Base-by-base conservation (phyloP, 1,139 yeast species). In the Hanseniaspora gamundiae region DNA sequence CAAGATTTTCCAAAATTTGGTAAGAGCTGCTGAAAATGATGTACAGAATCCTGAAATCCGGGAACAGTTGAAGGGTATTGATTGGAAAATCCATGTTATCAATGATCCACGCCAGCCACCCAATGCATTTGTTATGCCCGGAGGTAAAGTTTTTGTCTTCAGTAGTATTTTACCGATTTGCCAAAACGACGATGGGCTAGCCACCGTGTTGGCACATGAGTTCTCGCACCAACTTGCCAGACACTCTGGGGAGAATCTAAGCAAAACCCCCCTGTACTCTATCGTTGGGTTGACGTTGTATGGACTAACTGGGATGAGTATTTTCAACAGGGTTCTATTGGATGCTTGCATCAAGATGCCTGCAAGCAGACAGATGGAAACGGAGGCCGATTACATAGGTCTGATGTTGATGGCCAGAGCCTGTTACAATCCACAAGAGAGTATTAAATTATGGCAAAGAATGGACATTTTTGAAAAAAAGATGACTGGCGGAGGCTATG, bases 311-410 rank as follows among this genome's bases (percentile, higher is more conserved):
- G 83, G 84, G 2, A 64, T 71, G 1, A 63, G 72, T 31, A 60
- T 73, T 38, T 58, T 81, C 45, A 76, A 74, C 53, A 71, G 73
- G 45, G 52, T 81, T 39, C 55, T 86, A 33, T 66, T 83, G 20
- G 71, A 72, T 27, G 72, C 87, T 0, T 60, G 79, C 26, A 61
- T 88, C 40, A 74, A 76, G 50, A 74, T 81, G 73, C 96, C 96
- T 0, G 84, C 94, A 0, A 81, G 94, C 1, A 70, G 98, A 54
- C 86, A 77, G 51, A 85, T 85, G 94, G 99, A 91, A 62, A 74
- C 87, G 0, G 98, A 91, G 60, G 98, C 98, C 0, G 98, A 91
- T 59, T 80, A 80, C 54, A 88, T 91, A 35, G 99, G 99, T 0
- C 68, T 93, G 49, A 83, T 86, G 76, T 70, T 88, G 51, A 83